Conservation (phyloP, 331 rosid species). For the Phaseolus coccineus region DNA sequence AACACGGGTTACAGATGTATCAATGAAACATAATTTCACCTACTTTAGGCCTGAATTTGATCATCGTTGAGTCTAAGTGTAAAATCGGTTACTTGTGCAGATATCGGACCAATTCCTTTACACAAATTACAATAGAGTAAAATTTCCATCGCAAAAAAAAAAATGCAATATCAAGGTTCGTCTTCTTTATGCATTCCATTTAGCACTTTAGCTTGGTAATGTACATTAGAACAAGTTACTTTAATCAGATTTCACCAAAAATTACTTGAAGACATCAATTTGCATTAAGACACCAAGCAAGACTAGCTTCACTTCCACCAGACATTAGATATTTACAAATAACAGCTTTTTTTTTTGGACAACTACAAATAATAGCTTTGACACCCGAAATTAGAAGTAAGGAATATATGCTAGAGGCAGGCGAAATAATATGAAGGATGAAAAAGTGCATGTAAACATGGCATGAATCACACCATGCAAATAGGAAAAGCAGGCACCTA, state of each 20-base stretch:
- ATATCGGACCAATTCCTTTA: neutral
- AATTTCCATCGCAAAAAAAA: neutral
- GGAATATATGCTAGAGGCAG: neutral
- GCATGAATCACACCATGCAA: slow-evolving; percentile 1
- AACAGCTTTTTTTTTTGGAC: too few relatives aligned
- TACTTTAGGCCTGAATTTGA: neutral
- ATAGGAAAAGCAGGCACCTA: slow-evolving; percentile 1
- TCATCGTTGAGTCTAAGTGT: neutral
- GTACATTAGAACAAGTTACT: neutral
- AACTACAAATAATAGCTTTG: neutral
- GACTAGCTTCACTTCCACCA: slow-evolving; percentile 16
- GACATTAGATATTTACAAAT: slow-evolving; percentile 12
- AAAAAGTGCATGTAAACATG: slow-evolving; percentile 5
- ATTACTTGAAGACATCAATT: neutral
- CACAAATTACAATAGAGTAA: neutral
- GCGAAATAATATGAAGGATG: slow-evolving; percentile 3
- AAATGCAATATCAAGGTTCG: neutral
- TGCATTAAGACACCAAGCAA: neutral
- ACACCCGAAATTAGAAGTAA: neutral
- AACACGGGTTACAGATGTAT: too few relatives aligned
- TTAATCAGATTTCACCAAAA: slow-evolving; percentile 1
- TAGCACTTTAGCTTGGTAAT: neutral
- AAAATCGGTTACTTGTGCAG: neutral
- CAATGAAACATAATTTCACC: neutral
- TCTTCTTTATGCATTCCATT: slow-evolving; percentile 1